Evolutionary conservation across 140 eudicot genomes (phyloP).

Genomic region (Anethum foeniculum): DNA sequence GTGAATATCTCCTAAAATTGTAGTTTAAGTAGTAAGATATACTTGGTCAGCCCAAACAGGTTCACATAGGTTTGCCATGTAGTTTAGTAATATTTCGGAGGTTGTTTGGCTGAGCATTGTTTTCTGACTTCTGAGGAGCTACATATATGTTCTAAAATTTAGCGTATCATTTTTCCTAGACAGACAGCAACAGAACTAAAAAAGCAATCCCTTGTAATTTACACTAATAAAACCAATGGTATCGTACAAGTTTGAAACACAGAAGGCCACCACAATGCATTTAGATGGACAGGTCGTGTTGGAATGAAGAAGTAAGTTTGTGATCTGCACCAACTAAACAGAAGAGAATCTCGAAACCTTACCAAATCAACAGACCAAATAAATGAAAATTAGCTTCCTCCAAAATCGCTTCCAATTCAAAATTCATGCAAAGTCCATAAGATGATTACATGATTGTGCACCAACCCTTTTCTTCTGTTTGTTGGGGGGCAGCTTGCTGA

Average conservation of each 20-base stretch:
- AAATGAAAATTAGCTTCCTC: slow-evolving; percentile 24
- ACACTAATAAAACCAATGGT: background rate
- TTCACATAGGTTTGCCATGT: background rate
- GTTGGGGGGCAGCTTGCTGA: slow-evolving; percentile 50
- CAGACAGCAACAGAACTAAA: background rate
- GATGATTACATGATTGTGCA: slow-evolving; percentile 77
- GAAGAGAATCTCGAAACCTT: slow-evolving; percentile 13
- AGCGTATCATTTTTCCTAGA: background rate
- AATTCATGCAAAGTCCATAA: slow-evolving; percentile 4
- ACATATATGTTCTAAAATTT: background rate
- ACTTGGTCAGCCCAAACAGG: background rate
- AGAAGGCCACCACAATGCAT: background rate
- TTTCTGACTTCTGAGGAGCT: background rate
- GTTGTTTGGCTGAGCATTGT: background rate
- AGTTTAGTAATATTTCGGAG: background rate
- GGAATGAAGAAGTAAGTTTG: background rate
- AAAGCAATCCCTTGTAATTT: background rate
- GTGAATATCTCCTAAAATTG: background rate
- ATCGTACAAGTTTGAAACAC: slow-evolving; percentile 3
- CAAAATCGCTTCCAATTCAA: slow-evolving; percentile 11
- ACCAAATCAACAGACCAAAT: slow-evolving; percentile 27
- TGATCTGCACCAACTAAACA: slow-evolving; percentile 26
- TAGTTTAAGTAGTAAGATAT: background rate
- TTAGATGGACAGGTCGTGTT: background rate
- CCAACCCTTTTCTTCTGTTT: slow-evolving; percentile 68